Conservation (phyloP, 2,329 filamentous ascomycete species). For the Dactylella cylindrospora region DNA sequence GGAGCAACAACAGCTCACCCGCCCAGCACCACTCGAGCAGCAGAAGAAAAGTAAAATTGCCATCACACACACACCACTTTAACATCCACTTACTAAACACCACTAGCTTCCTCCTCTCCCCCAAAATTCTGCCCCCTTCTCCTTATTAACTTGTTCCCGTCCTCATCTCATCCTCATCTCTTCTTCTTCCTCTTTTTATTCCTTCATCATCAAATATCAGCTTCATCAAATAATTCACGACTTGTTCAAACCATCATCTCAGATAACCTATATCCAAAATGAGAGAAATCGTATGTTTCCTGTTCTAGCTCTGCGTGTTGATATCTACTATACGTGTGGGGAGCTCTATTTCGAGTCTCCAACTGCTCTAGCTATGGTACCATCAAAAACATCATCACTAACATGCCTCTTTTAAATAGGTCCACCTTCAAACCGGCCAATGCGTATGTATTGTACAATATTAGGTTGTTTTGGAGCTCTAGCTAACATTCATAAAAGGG, state of each 20-base stretch:
- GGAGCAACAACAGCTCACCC: too few relatives aligned
- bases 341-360: slow-evolving; percentile 8
- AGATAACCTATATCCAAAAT: slow-evolving; percentile 21
- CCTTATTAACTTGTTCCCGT: slow-evolving; percentile 3
- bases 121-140: slow-evolving; percentile 4
- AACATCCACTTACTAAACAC: background rate
- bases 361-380: slow-evolving; percentile 11
- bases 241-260: background rate
- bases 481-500: slow-evolving; percentile 62
- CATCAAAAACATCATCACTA: slow-evolving; percentile 23
- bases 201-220: background rate
- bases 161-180: slow-evolving; percentile 15
- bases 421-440: slow-evolving; percentile 99
- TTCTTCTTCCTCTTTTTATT: background rate
- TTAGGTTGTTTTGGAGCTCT: slow-evolving; percentile 20
- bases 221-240: background rate
- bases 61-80: slow-evolving; percentile 1
- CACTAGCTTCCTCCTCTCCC: slow-evolving; percentile 1
- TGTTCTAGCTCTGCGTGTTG: background rate
- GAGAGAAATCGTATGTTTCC: slow-evolving; percentile 44
- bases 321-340: slow-evolving; percentile 2
- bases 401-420: slow-evolving; percentile 48
- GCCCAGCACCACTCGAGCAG: too few relatives aligned
- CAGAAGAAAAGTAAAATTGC: too few relatives aligned
- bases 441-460: slow-evolving; percentile 68